phyloP scores from a whole-genome alignment of 192 early-diverging fungal species.

The Dispira simplex region DNA sequence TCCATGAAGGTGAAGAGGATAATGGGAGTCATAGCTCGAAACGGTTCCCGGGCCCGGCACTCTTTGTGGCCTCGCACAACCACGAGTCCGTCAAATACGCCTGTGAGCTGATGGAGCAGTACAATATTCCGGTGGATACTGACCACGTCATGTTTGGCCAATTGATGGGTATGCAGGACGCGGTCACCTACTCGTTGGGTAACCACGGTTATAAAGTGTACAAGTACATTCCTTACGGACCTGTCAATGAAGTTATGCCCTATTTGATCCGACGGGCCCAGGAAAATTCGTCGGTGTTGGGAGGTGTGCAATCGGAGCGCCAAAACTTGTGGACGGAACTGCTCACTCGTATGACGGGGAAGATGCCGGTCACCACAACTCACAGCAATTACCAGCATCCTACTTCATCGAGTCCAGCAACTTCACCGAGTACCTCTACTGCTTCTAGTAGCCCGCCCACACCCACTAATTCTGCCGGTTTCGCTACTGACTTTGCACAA shows the following conservation, averaged over 20 bases:
- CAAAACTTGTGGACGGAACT: slow-evolving; percentile 41
- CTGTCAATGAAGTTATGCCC: slow-evolving; percentile 79
- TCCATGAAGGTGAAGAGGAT: slow-evolving; percentile 18
- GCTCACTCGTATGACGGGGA: background rate
- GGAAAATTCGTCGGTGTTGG: slow-evolving; percentile 78
- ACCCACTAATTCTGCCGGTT: no score
- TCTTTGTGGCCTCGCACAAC: slow-evolving; percentile 89
- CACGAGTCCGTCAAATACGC: slow-evolving; percentile 51
- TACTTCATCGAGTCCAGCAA: no score
- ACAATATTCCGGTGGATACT: slow-evolving; percentile 30
- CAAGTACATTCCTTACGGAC: slow-evolving; percentile 91
- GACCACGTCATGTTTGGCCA: slow-evolving; percentile 82
- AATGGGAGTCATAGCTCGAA: background rate
- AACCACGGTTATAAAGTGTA: slow-evolving; percentile 59
- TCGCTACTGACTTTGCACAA: no score
- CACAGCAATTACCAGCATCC: no score
- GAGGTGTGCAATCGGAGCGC: slow-evolving; percentile 40
- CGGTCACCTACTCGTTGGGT: slow-evolving; percentile 67
- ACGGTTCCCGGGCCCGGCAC: slow-evolving; percentile 24
- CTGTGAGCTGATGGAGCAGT: slow-evolving; percentile 38
- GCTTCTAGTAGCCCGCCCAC: no score
- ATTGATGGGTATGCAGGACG: slow-evolving; percentile 88
- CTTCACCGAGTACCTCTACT: no score
- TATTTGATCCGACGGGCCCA: slow-evolving; percentile 86
- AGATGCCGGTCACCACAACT: background rate